These are phyloP conservation scores for Fonsecaea erecta DNA, from an alignment of 2,329 filamentous ascomycete species.

Conservation along the genomic window DNA sequence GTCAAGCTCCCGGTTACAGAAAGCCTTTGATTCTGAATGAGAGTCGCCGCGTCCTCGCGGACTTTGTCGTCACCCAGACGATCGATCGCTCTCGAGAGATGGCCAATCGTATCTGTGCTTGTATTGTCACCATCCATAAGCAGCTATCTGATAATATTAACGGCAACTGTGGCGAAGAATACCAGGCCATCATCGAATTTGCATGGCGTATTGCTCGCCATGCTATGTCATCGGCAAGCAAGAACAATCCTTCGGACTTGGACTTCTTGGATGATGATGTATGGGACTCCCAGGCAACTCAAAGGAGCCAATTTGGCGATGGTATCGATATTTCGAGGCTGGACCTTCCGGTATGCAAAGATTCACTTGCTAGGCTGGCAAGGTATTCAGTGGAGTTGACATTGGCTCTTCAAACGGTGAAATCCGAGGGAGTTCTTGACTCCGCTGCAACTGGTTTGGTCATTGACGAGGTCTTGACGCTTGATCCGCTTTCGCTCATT, in stretches of 20 bases:
- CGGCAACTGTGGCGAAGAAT: conserved; percentile 7
- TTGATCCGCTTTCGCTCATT: conserved; percentile 28
- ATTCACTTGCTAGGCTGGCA: conserved; percentile 15
- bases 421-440: conserved; percentile 20
- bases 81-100: conserved; percentile 11
- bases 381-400: conserved; percentile 20
- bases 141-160: conserved; percentile 11
- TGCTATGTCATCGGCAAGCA: not conserved
- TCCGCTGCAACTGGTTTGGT: conserved; percentile 19
- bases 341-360: conserved; percentile 26
- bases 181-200: conserved; percentile 22
- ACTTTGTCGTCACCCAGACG: conserved; percentile 18
- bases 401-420: conserved; percentile 22
- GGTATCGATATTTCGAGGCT: conserved; percentile 8
- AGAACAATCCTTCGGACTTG: conserved; percentile 11
- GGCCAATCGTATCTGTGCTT: conserved; percentile 20
- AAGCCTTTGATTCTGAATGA: conserved; percentile 11
- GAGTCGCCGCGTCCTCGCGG: conserved; percentile 11
- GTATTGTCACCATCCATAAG: conserved; percentile 14
- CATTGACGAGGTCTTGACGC: conserved; percentile 27
- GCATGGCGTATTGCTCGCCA: conserved; percentile 17
- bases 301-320: conserved; percentile 7
- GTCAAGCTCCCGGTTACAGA: not conserved
- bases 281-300: conserved; percentile 21
- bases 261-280: conserved; percentile 24